These are phyloP conservation scores for Lactarius hengduanensis DNA, from an alignment of 768 basidiomycete genomes.

Conservation along the genomic window DNA sequence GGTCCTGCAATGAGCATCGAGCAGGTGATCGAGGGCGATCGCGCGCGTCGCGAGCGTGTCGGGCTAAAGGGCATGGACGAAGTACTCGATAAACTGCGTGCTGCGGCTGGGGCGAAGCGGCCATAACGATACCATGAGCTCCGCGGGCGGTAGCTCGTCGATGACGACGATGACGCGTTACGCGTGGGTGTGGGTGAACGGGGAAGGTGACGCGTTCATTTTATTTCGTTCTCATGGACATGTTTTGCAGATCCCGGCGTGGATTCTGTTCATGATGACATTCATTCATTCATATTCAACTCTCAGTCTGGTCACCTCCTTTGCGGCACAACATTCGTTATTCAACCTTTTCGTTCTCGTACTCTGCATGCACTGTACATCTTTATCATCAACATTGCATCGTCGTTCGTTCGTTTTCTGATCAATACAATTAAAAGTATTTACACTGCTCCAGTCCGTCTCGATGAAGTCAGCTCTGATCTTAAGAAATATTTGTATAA, in stretches of 20 bases:
- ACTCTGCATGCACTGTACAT: constrained; percentile 27
- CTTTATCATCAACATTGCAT: constrained; percentile 24
- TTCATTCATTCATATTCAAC: constrained; percentile 2
- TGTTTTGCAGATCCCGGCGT: not conserved
- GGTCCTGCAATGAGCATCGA: constrained; percentile 26
- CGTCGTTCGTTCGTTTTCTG: constrained; percentile 19
- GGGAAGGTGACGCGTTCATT: constrained; percentile 18
- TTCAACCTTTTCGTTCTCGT: constrained; percentile 9
- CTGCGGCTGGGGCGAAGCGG: constrained; percentile 14
- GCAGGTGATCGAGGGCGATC: constrained; percentile 27
- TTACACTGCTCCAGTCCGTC: not conserved
- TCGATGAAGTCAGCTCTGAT: not conserved
- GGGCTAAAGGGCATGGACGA: constrained; percentile 29
- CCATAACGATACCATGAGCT: constrained; percentile 8
- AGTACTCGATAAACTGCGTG: constrained; percentile 27
- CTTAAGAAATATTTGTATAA: not conserved
- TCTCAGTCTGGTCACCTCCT: constrained; percentile 6
- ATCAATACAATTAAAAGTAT: constrained; percentile 21
- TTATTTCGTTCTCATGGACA: constrained; percentile 3
- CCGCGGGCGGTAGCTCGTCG: constrained; percentile 6
- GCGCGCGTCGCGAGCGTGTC: constrained; percentile 21
- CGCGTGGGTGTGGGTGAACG: constrained; percentile 14
- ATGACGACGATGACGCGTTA: constrained; percentile 15
- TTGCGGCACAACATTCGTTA: constrained; percentile 19
- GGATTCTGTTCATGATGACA: constrained; percentile 16